A percentile compares a stretch with the other conserved stretches of the same genome.
These are phyloP conservation scores for Detonula confervacea DNA, from an alignment of 352 stramenopile genomes.

Conservation along the genomic window DNA sequence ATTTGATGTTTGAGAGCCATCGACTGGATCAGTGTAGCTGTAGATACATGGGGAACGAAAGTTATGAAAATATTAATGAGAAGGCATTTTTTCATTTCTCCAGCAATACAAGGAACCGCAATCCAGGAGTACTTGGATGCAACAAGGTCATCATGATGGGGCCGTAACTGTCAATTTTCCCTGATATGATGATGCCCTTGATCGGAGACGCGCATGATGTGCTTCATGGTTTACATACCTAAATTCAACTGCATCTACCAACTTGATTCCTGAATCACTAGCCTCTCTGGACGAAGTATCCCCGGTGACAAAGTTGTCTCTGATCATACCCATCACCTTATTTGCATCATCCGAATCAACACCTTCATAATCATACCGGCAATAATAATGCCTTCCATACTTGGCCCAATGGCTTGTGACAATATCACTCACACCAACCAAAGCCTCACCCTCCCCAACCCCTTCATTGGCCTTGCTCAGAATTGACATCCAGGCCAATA, in stretches of 20 bases:
- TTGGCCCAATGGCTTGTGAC: constrained; percentile 95
- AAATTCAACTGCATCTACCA: constrained; percentile 78
- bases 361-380: constrained; percentile 98
- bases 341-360: constrained; percentile 78
- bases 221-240: too few relatives aligned
- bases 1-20: constrained; percentile 94
- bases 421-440: constrained; percentile 96
- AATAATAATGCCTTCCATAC: constrained; percentile 99
- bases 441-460: constrained; percentile 61
- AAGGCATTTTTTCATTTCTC: constrained; percentile 29
- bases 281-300: constrained; percentile 42
- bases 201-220: too few relatives aligned
- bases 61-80: constrained; percentile 12
- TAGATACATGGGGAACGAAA: not conserved
- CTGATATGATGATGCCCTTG: too few relatives aligned
- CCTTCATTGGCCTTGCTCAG: constrained; percentile 89
- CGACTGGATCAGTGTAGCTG: constrained; percentile 97
- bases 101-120: too few relatives aligned
- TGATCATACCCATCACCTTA: constrained; percentile 84
- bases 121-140: too few relatives aligned
- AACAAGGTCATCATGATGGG: too few relatives aligned
- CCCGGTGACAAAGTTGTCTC: constrained; percentile 68
- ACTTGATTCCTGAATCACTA: constrained; percentile 65
- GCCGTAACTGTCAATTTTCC: too few relatives aligned
- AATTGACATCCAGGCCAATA: constrained; percentile 98